phyloP scores from a whole-genome alignment of 2,329 filamentous ascomycete species.

The Thermoascus crustaceus region DNA sequence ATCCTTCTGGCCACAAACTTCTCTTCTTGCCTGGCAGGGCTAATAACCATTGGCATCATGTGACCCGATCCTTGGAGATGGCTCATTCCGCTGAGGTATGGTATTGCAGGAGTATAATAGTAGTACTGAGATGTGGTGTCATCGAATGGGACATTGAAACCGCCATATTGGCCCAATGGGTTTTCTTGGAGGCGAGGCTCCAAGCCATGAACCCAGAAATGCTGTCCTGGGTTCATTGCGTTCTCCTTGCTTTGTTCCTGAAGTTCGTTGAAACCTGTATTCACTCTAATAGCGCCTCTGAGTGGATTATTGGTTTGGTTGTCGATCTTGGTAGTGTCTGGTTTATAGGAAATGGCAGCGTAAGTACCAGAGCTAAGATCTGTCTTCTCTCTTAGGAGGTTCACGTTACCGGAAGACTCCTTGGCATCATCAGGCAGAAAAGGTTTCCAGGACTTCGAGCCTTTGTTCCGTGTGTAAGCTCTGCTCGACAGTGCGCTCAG shows the following conservation, averaged over 20 bases:
- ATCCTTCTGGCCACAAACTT: neutral
- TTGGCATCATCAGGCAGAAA: slow-evolving; percentile 7
- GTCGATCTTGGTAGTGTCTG: neutral
- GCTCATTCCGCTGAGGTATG: neutral
- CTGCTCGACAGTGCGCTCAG: slow-evolving; percentile 14
- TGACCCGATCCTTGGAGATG: too few relatives aligned
- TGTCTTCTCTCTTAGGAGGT: neutral
- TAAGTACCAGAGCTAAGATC: neutral
- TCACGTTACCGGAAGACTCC: neutral
- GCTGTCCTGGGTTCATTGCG: neutral
- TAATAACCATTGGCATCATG: slow-evolving; percentile 2
- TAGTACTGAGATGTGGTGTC: slow-evolving; percentile 3
- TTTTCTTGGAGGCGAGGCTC: slow-evolving; percentile 9
- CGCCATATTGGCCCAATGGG: slow-evolving; percentile 12
- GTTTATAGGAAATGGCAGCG: neutral
- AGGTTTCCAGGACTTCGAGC: slow-evolving; percentile 12
- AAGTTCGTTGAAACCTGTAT: neutral
- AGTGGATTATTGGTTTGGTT: too few relatives aligned
- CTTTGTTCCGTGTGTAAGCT: slow-evolving; percentile 13
- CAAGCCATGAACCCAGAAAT: slow-evolving; percentile 6
- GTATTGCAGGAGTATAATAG: neutral
- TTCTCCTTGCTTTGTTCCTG: neutral
- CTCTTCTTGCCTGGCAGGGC: slow-evolving; percentile 6
- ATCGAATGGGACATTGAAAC: slow-evolving; percentile 2
- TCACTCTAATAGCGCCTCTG: too few relatives aligned